These are phyloP conservation scores for Coffea eugenioides DNA, from an alignment of 257 asterid genomes.

Conservation along the genomic window DNA sequence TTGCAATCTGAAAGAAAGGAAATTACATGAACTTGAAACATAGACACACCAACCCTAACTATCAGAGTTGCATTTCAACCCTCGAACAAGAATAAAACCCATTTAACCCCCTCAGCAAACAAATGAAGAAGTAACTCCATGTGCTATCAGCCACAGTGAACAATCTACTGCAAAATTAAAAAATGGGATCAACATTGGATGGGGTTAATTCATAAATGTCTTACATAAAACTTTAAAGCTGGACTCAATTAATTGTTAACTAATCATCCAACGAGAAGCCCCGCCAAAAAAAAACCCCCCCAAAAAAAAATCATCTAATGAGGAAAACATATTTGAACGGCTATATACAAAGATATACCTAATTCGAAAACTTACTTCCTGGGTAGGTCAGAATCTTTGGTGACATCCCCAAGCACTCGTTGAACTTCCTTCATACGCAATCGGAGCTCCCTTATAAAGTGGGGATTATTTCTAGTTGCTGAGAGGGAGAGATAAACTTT, in stretches of 20 bases:
- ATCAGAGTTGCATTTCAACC: not conserved
- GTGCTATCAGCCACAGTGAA: not conserved
- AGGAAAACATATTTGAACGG: constrained; percentile 1
- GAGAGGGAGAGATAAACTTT: constrained; percentile 79
- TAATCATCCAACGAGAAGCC: not conserved
- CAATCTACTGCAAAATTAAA: not conserved
- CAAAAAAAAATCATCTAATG: not conserved
- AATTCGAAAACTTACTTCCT: constrained; percentile 48
- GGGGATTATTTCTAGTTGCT: constrained; percentile 67
- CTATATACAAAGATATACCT: not conserved
- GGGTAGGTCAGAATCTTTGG: constrained; percentile 81
- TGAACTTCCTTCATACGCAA: constrained; percentile 79
- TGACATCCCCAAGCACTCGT: constrained; percentile 72
- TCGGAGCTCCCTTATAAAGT: constrained; percentile 78
- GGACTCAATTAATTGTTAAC: not conserved
- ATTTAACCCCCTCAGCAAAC: not conserved
- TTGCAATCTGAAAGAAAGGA: too few species aligned
- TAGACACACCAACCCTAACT: not conserved
- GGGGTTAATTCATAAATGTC: not conserved
- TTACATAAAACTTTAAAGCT: not conserved
- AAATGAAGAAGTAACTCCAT: not conserved
- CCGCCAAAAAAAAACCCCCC: not conserved
- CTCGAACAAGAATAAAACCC: not conserved
- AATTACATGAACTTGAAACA: not conserved
- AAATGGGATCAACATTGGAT: not conserved